phyloP scores from a whole-genome alignment of 306 rosid species.

The Abrus pulchellus region DNA sequence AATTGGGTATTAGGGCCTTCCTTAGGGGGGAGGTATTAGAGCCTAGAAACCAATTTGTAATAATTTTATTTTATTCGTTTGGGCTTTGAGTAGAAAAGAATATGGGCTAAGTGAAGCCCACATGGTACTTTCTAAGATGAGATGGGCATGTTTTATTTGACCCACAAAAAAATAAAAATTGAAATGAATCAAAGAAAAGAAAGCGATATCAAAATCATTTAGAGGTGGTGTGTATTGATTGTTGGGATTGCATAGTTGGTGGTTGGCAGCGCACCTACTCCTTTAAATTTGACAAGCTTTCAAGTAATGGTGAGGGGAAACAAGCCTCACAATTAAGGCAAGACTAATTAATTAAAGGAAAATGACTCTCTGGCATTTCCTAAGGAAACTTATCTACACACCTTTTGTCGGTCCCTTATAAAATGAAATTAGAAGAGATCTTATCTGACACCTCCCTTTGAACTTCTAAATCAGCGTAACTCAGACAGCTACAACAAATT shows the following conservation, averaged over 20 bases:
- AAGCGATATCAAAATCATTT: not conserved
- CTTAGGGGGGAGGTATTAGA: too few relatives aligned
- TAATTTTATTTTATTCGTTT: not conserved
- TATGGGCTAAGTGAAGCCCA: conserved; percentile 22
- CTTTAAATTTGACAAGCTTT: conserved; percentile 37
- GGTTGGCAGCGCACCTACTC: conserved; percentile 47
- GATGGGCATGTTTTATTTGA: not conserved
- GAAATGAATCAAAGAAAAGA: not conserved
- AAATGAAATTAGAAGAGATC: not conserved
- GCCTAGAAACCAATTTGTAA: not conserved
- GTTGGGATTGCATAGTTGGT: conserved; percentile 42
- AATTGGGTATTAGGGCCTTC: too few relatives aligned
- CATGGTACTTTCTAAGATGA: not conserved
- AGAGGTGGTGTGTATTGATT: conserved; percentile 33
- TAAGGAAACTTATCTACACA: not conserved
- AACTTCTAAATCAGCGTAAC: conserved; percentile 13
- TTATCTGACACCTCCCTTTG: conserved; percentile 2
- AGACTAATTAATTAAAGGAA: conserved; percentile 37
- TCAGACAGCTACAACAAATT: conserved; percentile 16
- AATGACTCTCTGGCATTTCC: conserved; percentile 48
- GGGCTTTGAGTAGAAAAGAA: conserved; percentile 26
- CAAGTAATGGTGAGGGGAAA: conserved; percentile 36
- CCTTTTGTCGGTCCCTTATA: conserved; percentile 3
- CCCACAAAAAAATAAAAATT: not conserved
- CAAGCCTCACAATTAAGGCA: conserved; percentile 34